A percentile compares a stretch with the other conserved stretches of the same genome.
These are phyloP conservation scores for Kluyveromyces marxianus DNA, from an alignment of 1,139 yeast species.

Conservation along the genomic window DNA sequence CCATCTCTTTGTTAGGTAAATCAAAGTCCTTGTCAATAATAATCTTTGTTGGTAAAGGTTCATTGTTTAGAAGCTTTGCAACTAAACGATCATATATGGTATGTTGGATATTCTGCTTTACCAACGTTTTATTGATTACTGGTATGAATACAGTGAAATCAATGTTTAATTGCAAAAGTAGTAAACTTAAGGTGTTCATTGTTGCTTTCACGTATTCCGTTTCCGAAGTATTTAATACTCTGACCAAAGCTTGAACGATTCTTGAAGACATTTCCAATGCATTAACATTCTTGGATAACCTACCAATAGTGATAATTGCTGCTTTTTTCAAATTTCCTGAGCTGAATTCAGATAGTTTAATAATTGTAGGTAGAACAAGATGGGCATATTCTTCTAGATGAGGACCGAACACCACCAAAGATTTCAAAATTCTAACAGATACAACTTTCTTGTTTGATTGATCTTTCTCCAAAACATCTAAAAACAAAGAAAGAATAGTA, in stretches of 20 bases:
- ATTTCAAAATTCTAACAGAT: conserved; percentile 69
- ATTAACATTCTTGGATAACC: conserved; percentile 64
- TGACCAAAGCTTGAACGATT: conserved; percentile 75
- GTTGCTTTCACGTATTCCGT: conserved; percentile 60
- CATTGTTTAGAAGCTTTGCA: conserved; percentile 72
- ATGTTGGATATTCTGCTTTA: conserved; percentile 59
- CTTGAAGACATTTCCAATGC: conserved; percentile 86
- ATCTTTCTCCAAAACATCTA: conserved; percentile 75
- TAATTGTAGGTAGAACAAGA: conserved; percentile 76
- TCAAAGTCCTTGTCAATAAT: conserved; percentile 65
- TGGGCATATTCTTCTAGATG: conserved; percentile 86
- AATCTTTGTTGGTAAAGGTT: conserved; percentile 75
- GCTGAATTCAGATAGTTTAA: conserved; percentile 69
- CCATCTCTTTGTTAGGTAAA: conserved; percentile 46
- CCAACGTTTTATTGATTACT: conserved; percentile 64
- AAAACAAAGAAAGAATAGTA: conserved; percentile 63
- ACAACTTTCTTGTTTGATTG: conserved; percentile 56
- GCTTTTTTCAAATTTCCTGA: conserved; percentile 52
- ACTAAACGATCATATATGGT: conserved; percentile 76
- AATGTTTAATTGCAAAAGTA: conserved; percentile 72
- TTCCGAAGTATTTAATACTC: conserved; percentile 53
- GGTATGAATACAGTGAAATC: conserved; percentile 88
- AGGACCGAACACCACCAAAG: conserved; percentile 83
- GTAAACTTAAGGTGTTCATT: conserved; percentile 73
- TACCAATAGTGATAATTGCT: conserved; percentile 81